Conservation (phyloP, 1,284 basidiomycete genomes). For the Abortiporus biennis region DNA sequence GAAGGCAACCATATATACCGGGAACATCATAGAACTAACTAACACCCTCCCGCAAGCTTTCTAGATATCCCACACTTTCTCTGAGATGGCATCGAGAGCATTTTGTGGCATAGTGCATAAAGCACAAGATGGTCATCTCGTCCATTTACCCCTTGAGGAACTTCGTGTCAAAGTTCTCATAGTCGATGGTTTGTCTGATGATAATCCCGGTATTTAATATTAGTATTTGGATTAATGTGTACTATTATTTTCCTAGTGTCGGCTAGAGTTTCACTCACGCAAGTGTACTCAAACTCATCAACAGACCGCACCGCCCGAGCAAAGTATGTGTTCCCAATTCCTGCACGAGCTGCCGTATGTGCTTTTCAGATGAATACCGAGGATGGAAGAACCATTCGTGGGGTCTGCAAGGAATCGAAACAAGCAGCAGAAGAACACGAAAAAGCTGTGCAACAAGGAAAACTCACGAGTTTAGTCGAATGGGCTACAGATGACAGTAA, state of each 20-base stretch:
- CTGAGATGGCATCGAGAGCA: too few species aligned
- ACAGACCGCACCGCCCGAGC: slow-evolving; percentile 32
- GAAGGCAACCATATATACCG: too few species aligned
- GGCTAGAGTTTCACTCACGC: slow-evolving; percentile 42
- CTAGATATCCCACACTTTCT: too few species aligned
- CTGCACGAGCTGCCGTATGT: slow-evolving; percentile 44
- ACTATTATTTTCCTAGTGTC: slow-evolving; percentile 39
- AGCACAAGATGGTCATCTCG: slow-evolving; percentile 1
- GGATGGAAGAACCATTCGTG: slow-evolving; percentile 36
- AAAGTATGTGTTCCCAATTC: slow-evolving; percentile 56
- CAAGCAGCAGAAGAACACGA: slow-evolving; percentile 37
- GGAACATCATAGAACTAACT: too few species aligned
- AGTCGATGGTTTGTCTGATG: slow-evolving; percentile 37
- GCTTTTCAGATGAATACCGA: slow-evolving; percentile 39
- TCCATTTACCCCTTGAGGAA: slow-evolving; percentile 37
- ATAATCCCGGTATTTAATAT: background rate
- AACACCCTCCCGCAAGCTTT: too few species aligned
- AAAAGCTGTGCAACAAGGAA: slow-evolving; percentile 34
- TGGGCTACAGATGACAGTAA: slow-evolving; percentile 46
- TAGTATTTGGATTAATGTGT: background rate
- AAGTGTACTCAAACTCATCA: slow-evolving; percentile 39
- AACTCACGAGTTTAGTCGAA: slow-evolving; percentile 39
- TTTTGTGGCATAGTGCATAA: slow-evolving; percentile 8
- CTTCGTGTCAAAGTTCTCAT: slow-evolving; percentile 34
- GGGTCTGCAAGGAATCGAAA: slow-evolving; percentile 42